Percentiles rank a stretch among this genome's conserved stretches.
Conservation (phyloP, 2,329 filamentous ascomycete species). For the Aureobasidium sp. region DNA sequence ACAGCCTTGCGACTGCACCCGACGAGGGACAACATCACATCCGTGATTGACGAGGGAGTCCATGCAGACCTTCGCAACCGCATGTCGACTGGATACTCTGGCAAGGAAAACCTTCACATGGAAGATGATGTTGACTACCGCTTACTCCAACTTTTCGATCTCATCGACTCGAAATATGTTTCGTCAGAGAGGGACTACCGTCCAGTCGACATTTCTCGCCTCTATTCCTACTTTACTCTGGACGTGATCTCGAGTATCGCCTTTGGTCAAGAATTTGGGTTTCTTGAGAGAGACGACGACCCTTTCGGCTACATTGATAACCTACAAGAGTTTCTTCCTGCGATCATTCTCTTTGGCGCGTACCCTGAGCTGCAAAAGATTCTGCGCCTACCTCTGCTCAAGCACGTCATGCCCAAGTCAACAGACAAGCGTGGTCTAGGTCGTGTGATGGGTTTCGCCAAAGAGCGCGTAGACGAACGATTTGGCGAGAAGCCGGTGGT, state of each 20-base stretch:
- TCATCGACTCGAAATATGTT: slow-evolving; percentile 31
- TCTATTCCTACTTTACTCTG: slow-evolving; percentile 35
- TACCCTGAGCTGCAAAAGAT: slow-evolving; percentile 38
- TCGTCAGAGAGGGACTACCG: slow-evolving; percentile 27
- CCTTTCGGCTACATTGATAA: slow-evolving; percentile 44
- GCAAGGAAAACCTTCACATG: slow-evolving; percentile 33
- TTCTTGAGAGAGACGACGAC: slow-evolving; percentile 43
- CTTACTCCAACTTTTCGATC: slow-evolving; percentile 28
- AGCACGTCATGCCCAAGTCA: slow-evolving; percentile 37
- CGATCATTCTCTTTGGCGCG: slow-evolving; percentile 40
- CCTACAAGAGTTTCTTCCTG: slow-evolving; percentile 37
- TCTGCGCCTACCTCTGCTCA: slow-evolving; percentile 36
- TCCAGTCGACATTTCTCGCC: slow-evolving; percentile 31
- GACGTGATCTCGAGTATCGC: slow-evolving; percentile 37
- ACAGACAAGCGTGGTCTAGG: slow-evolving; percentile 40
- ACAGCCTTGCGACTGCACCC: slow-evolving; percentile 33
- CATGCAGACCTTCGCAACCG: slow-evolving; percentile 32
- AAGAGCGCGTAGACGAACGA: slow-evolving; percentile 40
- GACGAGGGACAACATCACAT: slow-evolving; percentile 35
- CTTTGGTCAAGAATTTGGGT: slow-evolving; percentile 43
- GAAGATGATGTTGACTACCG: slow-evolving; percentile 33
- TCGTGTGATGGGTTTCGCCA: slow-evolving; percentile 38
- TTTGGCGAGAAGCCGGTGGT: slow-evolving; percentile 39
- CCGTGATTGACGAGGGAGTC: slow-evolving; percentile 32
- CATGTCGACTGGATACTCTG: slow-evolving; percentile 35